phyloP scores from a whole-genome alignment of 768 basidiomycete genomes.

The Termitomyces eurrhizus region DNA sequence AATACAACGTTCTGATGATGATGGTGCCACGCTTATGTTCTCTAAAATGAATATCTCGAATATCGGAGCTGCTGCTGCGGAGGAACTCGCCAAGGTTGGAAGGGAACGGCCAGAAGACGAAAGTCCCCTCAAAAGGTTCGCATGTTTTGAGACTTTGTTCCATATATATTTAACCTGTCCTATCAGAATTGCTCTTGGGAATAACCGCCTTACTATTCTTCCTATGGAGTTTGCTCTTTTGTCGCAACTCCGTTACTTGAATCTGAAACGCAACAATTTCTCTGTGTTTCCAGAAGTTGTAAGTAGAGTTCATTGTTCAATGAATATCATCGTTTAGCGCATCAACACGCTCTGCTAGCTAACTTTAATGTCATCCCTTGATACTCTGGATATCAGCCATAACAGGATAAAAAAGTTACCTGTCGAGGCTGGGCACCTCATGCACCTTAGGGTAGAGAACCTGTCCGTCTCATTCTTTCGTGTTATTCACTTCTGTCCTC shows the following conservation, averaged over 20 bases:
- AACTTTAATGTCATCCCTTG: conserved; percentile 79
- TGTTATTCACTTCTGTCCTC: conserved; percentile 8
- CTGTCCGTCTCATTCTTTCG: background rate
- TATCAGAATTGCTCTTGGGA: conserved; percentile 76
- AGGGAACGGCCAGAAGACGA: conserved; percentile 45
- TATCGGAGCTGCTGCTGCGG: conserved; percentile 69
- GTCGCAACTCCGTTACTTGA: conserved; percentile 77
- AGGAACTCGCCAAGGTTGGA: conserved; percentile 67
- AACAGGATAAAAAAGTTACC: conserved; percentile 87
- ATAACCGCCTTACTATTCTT: conserved; percentile 77
- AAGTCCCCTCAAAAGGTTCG: conserved; percentile 59
- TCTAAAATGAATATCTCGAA: conserved; percentile 76
- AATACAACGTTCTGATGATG: conserved; percentile 62
- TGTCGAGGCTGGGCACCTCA: conserved; percentile 70
- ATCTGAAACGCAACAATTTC: conserved; percentile 82
- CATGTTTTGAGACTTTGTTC: conserved; percentile 3
- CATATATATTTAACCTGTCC: background rate
- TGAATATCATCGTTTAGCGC: conserved; percentile 3
- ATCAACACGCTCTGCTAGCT: conserved; percentile 45
- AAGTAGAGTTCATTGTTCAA: conserved; percentile 27
- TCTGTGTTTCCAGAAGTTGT: conserved; percentile 85
- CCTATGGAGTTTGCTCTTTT: conserved; percentile 72
- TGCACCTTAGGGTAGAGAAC: conserved; percentile 62
- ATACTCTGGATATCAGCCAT: conserved; percentile 91
- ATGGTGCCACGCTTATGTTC: conserved; percentile 81